These are phyloP conservation scores for Chrysoporthe deuterocubensis DNA, from an alignment of 2,329 filamentous ascomycete genomes.

Conservation along the genomic window DNA sequence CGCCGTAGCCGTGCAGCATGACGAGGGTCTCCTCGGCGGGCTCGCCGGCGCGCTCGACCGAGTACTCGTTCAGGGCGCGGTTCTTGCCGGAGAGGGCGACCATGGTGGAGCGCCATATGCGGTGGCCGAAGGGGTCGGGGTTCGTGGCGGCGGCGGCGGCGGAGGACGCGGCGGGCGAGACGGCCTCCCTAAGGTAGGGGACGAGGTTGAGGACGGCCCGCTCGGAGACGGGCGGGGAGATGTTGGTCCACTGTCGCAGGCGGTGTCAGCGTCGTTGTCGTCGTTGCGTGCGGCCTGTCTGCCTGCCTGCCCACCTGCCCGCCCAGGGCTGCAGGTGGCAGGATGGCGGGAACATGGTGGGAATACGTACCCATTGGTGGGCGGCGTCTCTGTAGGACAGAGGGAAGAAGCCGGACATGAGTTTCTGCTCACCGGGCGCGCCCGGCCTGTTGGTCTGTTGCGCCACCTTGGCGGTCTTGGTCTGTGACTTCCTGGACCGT, in stretches of 20 bases:
- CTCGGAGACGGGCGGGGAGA: conserved; percentile 84
- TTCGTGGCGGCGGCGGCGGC: conserved; percentile 47
- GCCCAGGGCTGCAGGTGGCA: too few relatives aligned
- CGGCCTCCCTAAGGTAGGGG: conserved; percentile 77
- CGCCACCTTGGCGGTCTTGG: conserved; percentile 4
- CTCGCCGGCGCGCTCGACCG: conserved; percentile 82
- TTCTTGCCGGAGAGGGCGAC: conserved; percentile 84
- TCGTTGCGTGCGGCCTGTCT: too few relatives aligned
- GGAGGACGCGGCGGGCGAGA: conserved; percentile 49
- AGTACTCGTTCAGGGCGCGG: conserved; percentile 89
- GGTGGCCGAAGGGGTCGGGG: conserved; percentile 80
- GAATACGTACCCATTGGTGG: conserved; percentile 77
- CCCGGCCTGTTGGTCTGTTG: conserved; percentile 16
- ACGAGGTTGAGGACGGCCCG: conserved; percentile 85
- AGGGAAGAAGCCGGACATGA: conserved; percentile 73
- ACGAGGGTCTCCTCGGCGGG: conserved; percentile 83
- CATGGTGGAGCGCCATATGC: conserved; percentile 84
- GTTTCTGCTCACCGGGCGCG: conserved; percentile 27
- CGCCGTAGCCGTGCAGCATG: conserved; percentile 96
- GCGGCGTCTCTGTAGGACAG: conserved; percentile 90
- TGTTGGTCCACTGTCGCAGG: conserved; percentile 69
- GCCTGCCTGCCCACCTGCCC: too few relatives aligned
- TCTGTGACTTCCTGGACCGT: conserved; percentile 19
- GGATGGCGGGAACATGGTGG: background rate
- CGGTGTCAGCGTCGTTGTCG: conserved; percentile 6